A percentile compares a stretch with the other conserved stretches of the same genome.
Evolutionary conservation across 2,329 filamentous ascomycete genomes (phyloP).

Genomic region (Leptodontidium sp.): DNA sequence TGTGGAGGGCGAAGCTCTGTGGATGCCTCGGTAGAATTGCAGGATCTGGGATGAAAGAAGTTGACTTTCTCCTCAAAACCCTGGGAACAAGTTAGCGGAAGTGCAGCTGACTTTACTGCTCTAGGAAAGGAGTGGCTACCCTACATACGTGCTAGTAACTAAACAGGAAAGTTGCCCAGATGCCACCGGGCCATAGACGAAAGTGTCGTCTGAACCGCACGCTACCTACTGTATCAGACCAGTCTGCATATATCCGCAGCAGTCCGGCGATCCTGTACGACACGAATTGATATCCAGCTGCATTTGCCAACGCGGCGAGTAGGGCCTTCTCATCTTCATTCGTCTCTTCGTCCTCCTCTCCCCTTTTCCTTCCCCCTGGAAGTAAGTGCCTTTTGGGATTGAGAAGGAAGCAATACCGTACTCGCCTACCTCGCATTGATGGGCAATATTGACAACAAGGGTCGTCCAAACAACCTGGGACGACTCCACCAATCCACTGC

Average conservation of each 20-base stretch:
- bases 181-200: neutral
- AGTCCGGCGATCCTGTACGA: neutral
- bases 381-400: too few relatives aligned
- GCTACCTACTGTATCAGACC: neutral
- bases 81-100: neutral
- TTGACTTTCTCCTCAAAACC: conserved; percentile 9
- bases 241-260: conserved; percentile 1
- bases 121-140: neutral
- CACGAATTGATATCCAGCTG: neutral
- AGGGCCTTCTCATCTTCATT: too few relatives aligned
- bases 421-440: neutral
- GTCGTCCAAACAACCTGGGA: too few relatives aligned
- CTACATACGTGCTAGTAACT: neutral
- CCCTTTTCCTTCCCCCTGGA: too few relatives aligned
- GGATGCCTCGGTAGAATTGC: conserved; percentile 3
- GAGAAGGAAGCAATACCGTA: neutral
- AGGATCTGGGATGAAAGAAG: neutral
- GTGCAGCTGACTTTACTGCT: neutral
- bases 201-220: conserved; percentile 1
- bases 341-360: too few relatives aligned
- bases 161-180: conserved; percentile 4
- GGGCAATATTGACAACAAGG: neutral
- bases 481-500: too few relatives aligned
- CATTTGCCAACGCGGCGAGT: too few relatives aligned
- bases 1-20: neutral